Conservation (phyloP, 129 eudicot species). For the Dittrichia graveolens region DNA sequence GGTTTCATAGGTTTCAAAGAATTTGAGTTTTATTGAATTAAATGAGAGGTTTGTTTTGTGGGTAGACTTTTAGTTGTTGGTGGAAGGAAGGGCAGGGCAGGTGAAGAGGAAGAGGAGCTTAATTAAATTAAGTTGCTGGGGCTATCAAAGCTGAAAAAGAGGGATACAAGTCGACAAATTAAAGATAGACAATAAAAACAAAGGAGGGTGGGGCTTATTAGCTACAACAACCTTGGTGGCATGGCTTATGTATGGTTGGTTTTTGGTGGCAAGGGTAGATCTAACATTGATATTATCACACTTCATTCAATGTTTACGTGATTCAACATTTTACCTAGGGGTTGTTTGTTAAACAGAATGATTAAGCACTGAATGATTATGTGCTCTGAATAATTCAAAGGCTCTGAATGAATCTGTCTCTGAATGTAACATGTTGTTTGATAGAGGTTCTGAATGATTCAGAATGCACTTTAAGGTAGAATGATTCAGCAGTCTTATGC, state of each 20-base stretch:
- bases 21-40: too few relatives aligned
- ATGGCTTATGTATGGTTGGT: slow-evolving; percentile 31
- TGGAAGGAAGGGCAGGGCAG: slow-evolving; percentile 14
- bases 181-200: slow-evolving; percentile 30
- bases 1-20: too few relatives aligned
- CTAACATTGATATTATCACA: slow-evolving; percentile 11
- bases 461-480: too few relatives aligned
- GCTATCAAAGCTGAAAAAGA: slow-evolving; percentile 25
- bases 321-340: background rate
- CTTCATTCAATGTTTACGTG: too few relatives aligned
- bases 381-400: too few relatives aligned
- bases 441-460: too few relatives aligned
- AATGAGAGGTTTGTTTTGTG: background rate
- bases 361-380: too few relatives aligned
- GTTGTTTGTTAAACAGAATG: background rate
- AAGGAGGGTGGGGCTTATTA: slow-evolving; percentile 8
- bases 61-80: slow-evolving; percentile 8
- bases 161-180: slow-evolving; percentile 21
- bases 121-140: slow-evolving; percentile 11
- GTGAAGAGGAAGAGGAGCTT: slow-evolving; percentile 5
- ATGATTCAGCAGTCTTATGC: too few relatives aligned
- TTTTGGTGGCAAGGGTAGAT: slow-evolving; percentile 27
- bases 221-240: slow-evolving; percentile 19
- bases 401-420: too few relatives aligned
- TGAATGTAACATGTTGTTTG: too few relatives aligned